A percentile compares a stretch with the other conserved stretches of the same genome.
Evolutionary conservation across 2,329 filamentous ascomycete species (phyloP).

Genomic region (Ophiostoma perfectum): DNA sequence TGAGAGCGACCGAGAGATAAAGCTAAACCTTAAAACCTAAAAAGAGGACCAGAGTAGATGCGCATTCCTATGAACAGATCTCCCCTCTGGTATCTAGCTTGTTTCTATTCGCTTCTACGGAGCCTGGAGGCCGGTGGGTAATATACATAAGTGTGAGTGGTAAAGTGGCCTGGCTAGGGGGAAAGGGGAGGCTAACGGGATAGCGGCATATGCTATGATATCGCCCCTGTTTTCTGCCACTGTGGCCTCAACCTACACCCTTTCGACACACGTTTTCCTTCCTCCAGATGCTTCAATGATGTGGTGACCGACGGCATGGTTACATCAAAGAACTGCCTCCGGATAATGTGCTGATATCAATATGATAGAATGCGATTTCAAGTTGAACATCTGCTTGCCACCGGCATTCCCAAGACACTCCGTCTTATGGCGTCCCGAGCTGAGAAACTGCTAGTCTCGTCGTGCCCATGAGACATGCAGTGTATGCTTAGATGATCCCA

Average conservation of each 20-base stretch:
- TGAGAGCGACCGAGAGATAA: background rate
- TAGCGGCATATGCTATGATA: background rate
- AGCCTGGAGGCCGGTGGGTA: slow-evolving; percentile 14
- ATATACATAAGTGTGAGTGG: background rate
- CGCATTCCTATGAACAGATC: slow-evolving; percentile 11
- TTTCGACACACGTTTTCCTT: background rate
- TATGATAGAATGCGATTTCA: too few relatives aligned
- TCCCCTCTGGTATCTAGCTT: slow-evolving; percentile 13
- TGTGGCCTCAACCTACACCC: slow-evolving; percentile 22
- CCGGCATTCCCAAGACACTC: too few relatives aligned
- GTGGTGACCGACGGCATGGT: background rate
- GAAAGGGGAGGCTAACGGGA: background rate
- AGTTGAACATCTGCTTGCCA: too few relatives aligned
- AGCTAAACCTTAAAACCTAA: slow-evolving; percentile 10
- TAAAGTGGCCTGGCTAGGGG: background rate
- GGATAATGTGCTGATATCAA: too few relatives aligned
- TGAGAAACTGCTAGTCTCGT: too few relatives aligned
- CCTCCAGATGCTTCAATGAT: background rate
- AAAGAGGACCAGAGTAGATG: background rate
- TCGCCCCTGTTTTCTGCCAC: slow-evolving; percentile 23
- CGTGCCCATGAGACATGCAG: background rate
- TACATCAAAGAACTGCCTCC: background rate
- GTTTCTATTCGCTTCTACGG: slow-evolving; percentile 21
- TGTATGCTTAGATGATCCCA: background rate
- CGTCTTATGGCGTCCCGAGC: too few relatives aligned